Evolutionary conservation across 2,329 filamentous ascomycete genomes (phyloP).

Genomic region (Colletotrichum sp.): DNA sequence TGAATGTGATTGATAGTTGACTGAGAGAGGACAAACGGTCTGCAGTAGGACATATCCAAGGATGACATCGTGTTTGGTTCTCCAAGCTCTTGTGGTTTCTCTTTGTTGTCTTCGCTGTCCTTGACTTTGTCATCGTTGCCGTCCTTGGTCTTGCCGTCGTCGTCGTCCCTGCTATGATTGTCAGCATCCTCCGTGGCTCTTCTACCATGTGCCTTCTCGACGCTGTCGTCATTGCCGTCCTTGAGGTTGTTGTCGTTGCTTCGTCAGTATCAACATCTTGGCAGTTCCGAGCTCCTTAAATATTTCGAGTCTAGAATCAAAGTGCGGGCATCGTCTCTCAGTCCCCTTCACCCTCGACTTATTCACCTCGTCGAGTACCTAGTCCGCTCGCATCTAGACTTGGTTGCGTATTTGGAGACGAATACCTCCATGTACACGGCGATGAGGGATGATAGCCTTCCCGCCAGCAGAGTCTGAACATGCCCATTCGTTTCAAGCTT

Average conservation of each 20-base stretch:
- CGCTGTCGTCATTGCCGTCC: background rate
- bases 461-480: too few relatives aligned
- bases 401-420: background rate
- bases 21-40: accelerated
- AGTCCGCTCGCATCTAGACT: background rate
- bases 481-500: background rate
- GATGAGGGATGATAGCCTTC: background rate
- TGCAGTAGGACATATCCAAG: background rate
- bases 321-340: background rate
- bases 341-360: background rate
- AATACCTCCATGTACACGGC: background rate
- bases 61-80: accelerated
- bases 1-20: background rate
- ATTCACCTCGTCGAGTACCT: background rate
- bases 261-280: accelerated
- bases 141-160: background rate
- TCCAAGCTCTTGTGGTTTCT: background rate
- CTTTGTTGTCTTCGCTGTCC: background rate
- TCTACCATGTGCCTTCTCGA: background rate
- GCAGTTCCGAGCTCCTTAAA: background rate
- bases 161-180: background rate
- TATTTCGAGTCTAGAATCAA: accelerated
- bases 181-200: too few relatives aligned
- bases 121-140: background rate
- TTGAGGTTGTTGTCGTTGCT: background rate